A percentile compares a stretch with the other conserved stretches of the same genome.
Conservation (phyloP, 371 early-diverging fungal genomes). For the Batkoa obscura region DNA sequence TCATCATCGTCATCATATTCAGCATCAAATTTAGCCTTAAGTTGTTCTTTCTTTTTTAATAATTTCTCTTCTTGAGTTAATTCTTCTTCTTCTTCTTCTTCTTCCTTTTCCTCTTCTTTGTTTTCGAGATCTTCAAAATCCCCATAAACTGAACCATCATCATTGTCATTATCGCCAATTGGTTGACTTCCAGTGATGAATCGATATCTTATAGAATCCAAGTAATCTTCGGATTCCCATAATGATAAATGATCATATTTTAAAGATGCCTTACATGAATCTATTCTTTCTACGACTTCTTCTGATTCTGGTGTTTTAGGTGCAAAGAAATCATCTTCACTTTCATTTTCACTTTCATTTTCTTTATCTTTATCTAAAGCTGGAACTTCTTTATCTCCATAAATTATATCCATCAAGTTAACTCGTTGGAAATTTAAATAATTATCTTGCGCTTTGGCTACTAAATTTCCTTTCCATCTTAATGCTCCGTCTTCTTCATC, state of each 20-base stretch:
- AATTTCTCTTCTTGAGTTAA: constrained; percentile 29
- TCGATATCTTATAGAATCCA: constrained; percentile 49
- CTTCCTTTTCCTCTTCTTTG: constrained; percentile 19
- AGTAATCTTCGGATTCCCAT: constrained; percentile 50
- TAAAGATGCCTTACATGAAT: constrained; percentile 44
- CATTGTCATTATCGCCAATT: constrained; percentile 23
- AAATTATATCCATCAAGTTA: constrained; percentile 76
- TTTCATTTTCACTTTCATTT: constrained; percentile 7
- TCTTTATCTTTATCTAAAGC: constrained; percentile 30
- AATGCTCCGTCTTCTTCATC: constrained; percentile 28
- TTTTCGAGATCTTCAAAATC: constrained; percentile 87
- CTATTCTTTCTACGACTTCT: constrained; percentile 21
- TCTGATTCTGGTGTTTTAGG: constrained; percentile 23
- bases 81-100: constrained; percentile 13
- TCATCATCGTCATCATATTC: constrained; percentile 65
- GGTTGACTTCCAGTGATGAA: constrained; percentile 64
- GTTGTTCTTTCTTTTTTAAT: constrained; percentile 66
- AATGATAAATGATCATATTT: constrained; percentile 29
- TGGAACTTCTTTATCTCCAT: constrained; percentile 26
- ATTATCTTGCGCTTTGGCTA: constrained; percentile 39
- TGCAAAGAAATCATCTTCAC: constrained; percentile 36
- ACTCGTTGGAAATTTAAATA: constrained; percentile 36
- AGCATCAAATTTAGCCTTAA: constrained; percentile 81
- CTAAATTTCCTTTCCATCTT: constrained; percentile 43
- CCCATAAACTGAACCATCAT: constrained; percentile 45